These are phyloP conservation scores for Corynascus novoguineensis DNA, from an alignment of 495 filamentous ascomycete species.

Conservation along the genomic window DNA sequence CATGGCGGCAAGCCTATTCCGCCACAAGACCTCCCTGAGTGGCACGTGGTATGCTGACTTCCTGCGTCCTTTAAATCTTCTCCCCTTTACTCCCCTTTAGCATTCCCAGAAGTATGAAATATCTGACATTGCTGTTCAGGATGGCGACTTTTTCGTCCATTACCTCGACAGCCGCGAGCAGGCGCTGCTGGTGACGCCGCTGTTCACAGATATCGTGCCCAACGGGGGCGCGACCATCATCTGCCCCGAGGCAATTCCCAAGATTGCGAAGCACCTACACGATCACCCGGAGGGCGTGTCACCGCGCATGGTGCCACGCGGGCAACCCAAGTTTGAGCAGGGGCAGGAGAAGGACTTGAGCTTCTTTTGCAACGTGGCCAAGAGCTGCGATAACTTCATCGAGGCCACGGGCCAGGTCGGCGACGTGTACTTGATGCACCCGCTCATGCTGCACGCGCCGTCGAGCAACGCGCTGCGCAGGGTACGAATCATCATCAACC, in stretches of 20 bases:
- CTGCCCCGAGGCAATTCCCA: constrained; percentile 53
- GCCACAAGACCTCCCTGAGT: constrained; percentile 50
- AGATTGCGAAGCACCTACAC: constrained; percentile 55
- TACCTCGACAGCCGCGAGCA: constrained; percentile 71
- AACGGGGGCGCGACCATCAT: constrained; percentile 65
- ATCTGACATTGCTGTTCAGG: background rate
- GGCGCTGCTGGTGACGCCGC: constrained; percentile 61
- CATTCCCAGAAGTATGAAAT: background rate
- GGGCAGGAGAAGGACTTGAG: constrained; percentile 38
- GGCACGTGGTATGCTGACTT: constrained; percentile 76
- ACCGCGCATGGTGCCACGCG: constrained; percentile 58
- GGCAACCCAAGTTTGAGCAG: constrained; percentile 34
- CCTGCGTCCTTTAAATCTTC: too few species aligned
- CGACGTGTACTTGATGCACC: constrained; percentile 66
- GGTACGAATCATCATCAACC: constrained; percentile 67
- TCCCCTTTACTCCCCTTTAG: background rate
- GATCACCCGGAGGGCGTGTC: constrained; percentile 64
- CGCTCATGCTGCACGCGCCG: constrained; percentile 66
- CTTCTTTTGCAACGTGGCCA: constrained; percentile 52
- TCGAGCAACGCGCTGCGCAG: constrained; percentile 55
- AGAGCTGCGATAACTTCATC: constrained; percentile 48
- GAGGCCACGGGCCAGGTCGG: constrained; percentile 61
- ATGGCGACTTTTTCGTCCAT: constrained; percentile 33
- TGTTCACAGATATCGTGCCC: constrained; percentile 60
- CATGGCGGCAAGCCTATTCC: constrained; percentile 45